phyloP scores from a whole-genome alignment of 352 stramenopile genomes.

The Phytophthora nicotianae region DNA sequence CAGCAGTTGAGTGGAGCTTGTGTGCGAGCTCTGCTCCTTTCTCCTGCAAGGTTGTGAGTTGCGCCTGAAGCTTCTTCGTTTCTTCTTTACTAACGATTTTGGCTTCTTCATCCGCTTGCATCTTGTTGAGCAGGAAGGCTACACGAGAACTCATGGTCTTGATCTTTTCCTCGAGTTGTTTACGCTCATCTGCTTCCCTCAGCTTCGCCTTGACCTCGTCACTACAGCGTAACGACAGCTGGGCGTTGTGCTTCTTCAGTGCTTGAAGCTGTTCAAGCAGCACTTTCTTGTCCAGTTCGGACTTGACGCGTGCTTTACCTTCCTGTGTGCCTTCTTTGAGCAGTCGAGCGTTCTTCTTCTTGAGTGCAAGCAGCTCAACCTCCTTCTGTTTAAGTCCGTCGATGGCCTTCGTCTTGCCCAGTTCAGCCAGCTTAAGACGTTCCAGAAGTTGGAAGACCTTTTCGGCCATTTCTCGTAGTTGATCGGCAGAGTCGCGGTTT shows the following conservation, averaged over 20 bases:
- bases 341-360: constrained; percentile 95
- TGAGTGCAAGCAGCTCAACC: constrained; percentile 92
- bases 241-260: constrained; percentile 95
- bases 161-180: constrained; percentile 94
- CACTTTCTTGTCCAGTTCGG: constrained; percentile 94
- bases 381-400: constrained; percentile 95
- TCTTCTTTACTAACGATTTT: constrained; percentile 94
- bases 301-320: constrained; percentile 92
- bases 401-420: constrained; percentile 96
- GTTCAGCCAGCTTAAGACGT: constrained; percentile 94
- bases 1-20: constrained; percentile 90
- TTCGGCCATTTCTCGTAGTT: constrained; percentile 97
- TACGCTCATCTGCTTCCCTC: constrained; percentile 90
- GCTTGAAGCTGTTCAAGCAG: constrained; percentile 94
- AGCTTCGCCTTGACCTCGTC: constrained; percentile 95
- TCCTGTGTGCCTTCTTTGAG: constrained; percentile 95
- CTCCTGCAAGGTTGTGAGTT: constrained; percentile 90
- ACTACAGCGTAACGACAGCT: constrained; percentile 91
- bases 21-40: constrained; percentile 88
- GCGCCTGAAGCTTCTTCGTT: constrained; percentile 93
- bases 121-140: constrained; percentile 96
- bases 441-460: constrained; percentile 97
- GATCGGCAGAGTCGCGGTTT: constrained; percentile 93
- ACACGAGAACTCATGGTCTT: constrained; percentile 93
- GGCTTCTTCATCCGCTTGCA: constrained; percentile 95